Conservation (phyloP, 371 early-diverging fungal species). For the Lichtheimia ramosa region DNA sequence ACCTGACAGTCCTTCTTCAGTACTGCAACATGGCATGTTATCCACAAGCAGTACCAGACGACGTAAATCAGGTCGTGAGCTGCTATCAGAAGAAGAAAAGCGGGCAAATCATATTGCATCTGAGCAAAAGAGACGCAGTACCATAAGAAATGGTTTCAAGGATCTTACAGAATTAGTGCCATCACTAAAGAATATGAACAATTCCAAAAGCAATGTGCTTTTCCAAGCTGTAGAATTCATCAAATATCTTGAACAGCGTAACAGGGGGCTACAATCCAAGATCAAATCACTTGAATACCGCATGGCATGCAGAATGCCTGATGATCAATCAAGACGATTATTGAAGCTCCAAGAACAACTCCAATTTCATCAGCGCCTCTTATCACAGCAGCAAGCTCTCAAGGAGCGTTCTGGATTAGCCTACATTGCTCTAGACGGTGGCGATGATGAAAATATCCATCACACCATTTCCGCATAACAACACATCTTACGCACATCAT, state of each 20-base stretch:
- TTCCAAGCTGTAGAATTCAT: conserved; percentile 60
- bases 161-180: conserved; percentile 84
- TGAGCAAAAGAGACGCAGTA: conserved; percentile 89
- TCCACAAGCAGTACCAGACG: conserved; percentile 7
- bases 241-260: conserved; percentile 45
- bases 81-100: conserved; percentile 86
- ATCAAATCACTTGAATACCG: conserved; percentile 47
- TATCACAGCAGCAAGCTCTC: conserved; percentile 25
- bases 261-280: conserved; percentile 51
- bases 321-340: conserved; percentile 40
- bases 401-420: not conserved
- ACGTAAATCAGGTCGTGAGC: conserved; percentile 50
- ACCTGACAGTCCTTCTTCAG: not conserved
- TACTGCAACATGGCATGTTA: no score
- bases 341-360: conserved; percentile 38
- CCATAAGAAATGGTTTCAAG: conserved; percentile 82
- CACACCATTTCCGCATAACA: conserved; percentile 3
- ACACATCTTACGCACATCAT: not conserved
- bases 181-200: conserved; percentile 59
- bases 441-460: not conserved
- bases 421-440: not conserved
- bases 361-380: conserved; percentile 30
- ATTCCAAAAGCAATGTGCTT: conserved; percentile 58
- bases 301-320: conserved; percentile 36
- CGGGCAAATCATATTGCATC: conserved; percentile 89